Conservation (phyloP, 306 rosid species). For the Herpetospermum pedunculosum region DNA sequence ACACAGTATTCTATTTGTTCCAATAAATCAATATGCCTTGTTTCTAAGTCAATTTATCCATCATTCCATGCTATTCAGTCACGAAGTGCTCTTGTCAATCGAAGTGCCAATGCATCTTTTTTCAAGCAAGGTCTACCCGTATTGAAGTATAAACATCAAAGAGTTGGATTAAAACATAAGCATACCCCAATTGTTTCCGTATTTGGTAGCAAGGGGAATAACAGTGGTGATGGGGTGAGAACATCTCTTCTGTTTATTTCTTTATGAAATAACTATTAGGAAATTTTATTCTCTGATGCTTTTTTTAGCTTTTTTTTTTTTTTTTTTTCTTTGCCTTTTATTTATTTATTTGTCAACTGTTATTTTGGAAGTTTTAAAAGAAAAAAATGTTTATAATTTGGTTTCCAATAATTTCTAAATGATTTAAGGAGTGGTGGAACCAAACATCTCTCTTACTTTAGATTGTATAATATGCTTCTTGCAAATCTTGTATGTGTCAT, state of each 20-base stretch:
- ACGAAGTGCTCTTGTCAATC: slow-evolving; percentile 6
- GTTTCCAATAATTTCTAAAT: neutral
- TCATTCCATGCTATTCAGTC: slow-evolving; percentile 7
- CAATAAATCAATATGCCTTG: slow-evolving; percentile 7
- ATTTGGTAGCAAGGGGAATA: slow-evolving; percentile 47
- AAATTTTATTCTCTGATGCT: neutral
- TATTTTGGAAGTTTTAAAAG: neutral
- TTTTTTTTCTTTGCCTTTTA: neutral
- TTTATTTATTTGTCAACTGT: neutral
- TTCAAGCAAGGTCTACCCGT: slow-evolving; percentile 18
- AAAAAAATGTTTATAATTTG: neutral
- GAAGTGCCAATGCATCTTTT: slow-evolving; percentile 11
- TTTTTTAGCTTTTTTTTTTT: neutral
- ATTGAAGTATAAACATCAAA: slow-evolving; percentile 13
- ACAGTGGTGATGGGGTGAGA: slow-evolving; percentile 30
- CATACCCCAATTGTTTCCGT: slow-evolving; percentile 31
- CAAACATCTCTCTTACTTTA: neutral
- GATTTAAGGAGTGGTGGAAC: neutral
- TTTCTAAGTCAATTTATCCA: slow-evolving; percentile 11
- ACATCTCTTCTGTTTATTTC: neutral
- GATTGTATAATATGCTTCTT: neutral
- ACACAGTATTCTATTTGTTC: slow-evolving; percentile 11
- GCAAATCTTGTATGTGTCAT: neutral
- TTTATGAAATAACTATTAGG: neutral
- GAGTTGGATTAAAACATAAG: neutral